A percentile compares a stretch with the other conserved stretches of the same genome.
Conservation (phyloP, 2,329 filamentous ascomycete species). For the Sclerotiophoma versabilis region DNA sequence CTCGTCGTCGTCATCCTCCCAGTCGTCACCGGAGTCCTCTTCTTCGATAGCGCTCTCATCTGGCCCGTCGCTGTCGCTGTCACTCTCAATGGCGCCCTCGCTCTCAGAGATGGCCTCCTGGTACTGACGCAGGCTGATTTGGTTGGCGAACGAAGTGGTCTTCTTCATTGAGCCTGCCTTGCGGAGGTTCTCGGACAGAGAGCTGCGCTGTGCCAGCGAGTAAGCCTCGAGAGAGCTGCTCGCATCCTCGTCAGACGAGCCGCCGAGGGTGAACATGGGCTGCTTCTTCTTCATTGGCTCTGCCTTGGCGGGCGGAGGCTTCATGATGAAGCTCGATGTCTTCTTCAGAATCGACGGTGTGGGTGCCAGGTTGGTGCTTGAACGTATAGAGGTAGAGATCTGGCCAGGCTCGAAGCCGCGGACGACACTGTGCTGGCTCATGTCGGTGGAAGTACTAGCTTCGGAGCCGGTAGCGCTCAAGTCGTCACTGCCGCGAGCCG, state of each 20-base stretch:
- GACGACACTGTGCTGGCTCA: conserved; percentile 74
- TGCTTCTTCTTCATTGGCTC: conserved; percentile 68
- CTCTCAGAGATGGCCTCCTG: conserved; percentile 62
- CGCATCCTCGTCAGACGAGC: conserved; percentile 84
- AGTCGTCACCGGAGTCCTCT: conserved; percentile 60
- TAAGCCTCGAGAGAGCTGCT: conserved; percentile 74
- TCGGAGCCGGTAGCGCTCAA: conserved; percentile 60
- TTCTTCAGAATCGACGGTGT: conserved; percentile 67
- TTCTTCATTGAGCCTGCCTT: conserved; percentile 66
- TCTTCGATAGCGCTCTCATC: conserved; percentile 68
- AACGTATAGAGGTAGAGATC: conserved; percentile 72
- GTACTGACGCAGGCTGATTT: conserved; percentile 73
- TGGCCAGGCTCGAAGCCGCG: conserved; percentile 85
- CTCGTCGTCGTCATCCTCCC: conserved; percentile 69
- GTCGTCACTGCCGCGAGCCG: conserved; percentile 51
- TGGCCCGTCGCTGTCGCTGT: conserved; percentile 66
- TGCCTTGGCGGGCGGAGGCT: conserved; percentile 38
- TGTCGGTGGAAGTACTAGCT: conserved; percentile 67
- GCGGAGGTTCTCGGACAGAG: conserved; percentile 61
- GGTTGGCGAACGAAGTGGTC: conserved; percentile 80
- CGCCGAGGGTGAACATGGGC: conserved; percentile 76
- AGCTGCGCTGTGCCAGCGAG: conserved; percentile 60
- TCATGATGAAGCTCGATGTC: conserved; percentile 42
- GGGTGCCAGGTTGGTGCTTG: conserved; percentile 63
- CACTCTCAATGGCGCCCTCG: conserved; percentile 65